Evolutionary conservation across 805 yeast genomes (phyloP), one percentile per base, ranked within the genome.

Genomic region (Candida railenensis): DNA sequence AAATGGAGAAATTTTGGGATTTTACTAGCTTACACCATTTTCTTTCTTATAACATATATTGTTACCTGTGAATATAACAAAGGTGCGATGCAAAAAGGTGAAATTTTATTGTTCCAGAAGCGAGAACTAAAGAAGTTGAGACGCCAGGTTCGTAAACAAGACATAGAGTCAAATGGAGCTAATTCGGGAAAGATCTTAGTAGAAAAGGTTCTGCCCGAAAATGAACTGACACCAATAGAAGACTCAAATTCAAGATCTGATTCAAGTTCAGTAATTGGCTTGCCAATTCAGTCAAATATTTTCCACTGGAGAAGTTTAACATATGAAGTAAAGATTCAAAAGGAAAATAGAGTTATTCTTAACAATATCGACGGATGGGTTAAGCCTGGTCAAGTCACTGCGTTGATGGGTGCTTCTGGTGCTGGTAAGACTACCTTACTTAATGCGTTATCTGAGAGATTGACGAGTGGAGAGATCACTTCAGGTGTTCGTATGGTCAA

Each of bases 231-330:
- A n/a, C n/a, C n/a, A n/a, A n/a, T 47, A 12, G 55, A 45, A 22
- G n/a, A n/a, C n/a, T 50, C 42, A 30, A 51, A 48, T 36, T 11
- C 30, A 11, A 11, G 11, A 25, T 25, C 30, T 25, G 30, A 7
- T 7, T 7, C 30, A 11, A 11, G 30, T 11, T 25, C 30, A 7
- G 11, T 7, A 5, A 25, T 11, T 11, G 30, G 30, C 11, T 11
- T 25, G 5, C 30, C 30, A 25, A 25, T 7, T 5, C 30, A 25
- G 30, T 5, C 30, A 25, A 66, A 81, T 44, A 80, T 83, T 36
- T 85, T 85, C 76, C 88, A 83, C 59, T 87, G 95, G 95, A 78
- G 80, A 63, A 78, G 87, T 58, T 81, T 87, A 37, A 78, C 85
- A 57, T 87, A 85, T 59, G 85, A 82, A 51, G 82, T 87, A 47